These are phyloP conservation scores for Aegle marmelos DNA, from an alignment of 345 rosid species.

Conservation along the genomic window DNA sequence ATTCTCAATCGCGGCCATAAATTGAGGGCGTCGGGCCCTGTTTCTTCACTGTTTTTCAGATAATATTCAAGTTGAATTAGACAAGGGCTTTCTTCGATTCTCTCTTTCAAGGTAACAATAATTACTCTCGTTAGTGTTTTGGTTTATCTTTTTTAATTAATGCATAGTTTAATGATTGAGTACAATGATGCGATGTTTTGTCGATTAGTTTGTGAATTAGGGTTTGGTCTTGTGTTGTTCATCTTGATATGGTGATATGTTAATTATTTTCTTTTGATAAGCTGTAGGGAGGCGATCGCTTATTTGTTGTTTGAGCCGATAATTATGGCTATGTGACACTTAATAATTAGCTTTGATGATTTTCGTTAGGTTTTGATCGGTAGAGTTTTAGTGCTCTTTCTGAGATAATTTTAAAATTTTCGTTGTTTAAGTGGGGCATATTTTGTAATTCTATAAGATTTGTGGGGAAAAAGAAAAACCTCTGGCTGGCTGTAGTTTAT, in stretches of 20 bases:
- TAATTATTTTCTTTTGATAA: neutral
- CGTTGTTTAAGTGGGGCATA: neutral
- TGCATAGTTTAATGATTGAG: neutral
- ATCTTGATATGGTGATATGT: neutral
- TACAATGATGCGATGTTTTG: neutral
- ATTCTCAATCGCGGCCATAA: neutral
- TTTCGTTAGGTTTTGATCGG: neutral
- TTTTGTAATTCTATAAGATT: neutral
- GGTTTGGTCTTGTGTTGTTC: neutral
- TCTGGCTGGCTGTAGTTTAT: neutral
- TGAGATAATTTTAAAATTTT: neutral
- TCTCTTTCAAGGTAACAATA: neutral
- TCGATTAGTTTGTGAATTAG: neutral
- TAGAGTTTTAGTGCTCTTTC: neutral
- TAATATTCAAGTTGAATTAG: neutral
- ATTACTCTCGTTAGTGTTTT: neutral
- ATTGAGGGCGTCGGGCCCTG: accelerated
- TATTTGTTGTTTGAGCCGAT: neutral
- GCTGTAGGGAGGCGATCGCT: neutral
- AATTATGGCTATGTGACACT: no score
- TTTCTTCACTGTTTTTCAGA: neutral
- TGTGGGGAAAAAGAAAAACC: neutral
- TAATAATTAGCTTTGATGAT: neutral
- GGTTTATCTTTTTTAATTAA: neutral
- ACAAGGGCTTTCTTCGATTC: neutral